Evolutionary conservation across 139 green algal genomes (phyloP), one percentile per base, ranked within the genome.

Genomic region (Chlorella vulgaris): DNA sequence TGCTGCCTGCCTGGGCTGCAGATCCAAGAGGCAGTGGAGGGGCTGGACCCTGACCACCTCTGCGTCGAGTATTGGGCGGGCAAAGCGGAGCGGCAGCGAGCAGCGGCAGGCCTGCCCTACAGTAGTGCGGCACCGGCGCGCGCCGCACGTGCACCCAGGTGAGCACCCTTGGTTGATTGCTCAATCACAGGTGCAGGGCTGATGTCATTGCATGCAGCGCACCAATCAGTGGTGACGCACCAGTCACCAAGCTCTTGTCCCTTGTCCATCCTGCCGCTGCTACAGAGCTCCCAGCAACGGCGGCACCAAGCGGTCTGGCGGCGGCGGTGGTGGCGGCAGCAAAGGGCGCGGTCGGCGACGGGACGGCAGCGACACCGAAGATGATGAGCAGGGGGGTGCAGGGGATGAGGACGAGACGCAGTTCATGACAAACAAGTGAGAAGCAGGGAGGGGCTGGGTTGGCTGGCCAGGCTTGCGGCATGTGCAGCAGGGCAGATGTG

Each of bases 61-160:
- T 96, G 91, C 81, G 43, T 40, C 6, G 81, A 90, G 43, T 98
- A 98, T 89, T 98, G 95, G 88, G 38, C 58, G 31, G 89, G 91
- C 40, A 93, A 93, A 80, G 76, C 55, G 24, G 83, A 93, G n/a
- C 81, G 91, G 10, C 43, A 88, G 63, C 80, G 83, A 5, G 84
- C 81, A 4, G 85, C 78, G 3, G 90, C 86, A 24, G 84, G 86
- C 24, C 80, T 89, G 58, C 80, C 87, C 4, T 65, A 40, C 13
- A 58, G 63, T 42, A n/a, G 74, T 6, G 50, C 69, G 28, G 74
- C 50, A 0, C 63, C 53, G 22, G 68, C 31, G 22, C 60, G 68
- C 2, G 68, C 78, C 28, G 36, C 43, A 33, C 43, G 78, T 33
- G 76, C 82, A 1, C 58, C 74, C 55, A 81, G 74, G 74, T 81